Evolutionary conservation across 352 stramenopile genomes (phyloP), one percentile per base, ranked within the genome.

Genomic region (Globisporangium ultimum): DNA sequence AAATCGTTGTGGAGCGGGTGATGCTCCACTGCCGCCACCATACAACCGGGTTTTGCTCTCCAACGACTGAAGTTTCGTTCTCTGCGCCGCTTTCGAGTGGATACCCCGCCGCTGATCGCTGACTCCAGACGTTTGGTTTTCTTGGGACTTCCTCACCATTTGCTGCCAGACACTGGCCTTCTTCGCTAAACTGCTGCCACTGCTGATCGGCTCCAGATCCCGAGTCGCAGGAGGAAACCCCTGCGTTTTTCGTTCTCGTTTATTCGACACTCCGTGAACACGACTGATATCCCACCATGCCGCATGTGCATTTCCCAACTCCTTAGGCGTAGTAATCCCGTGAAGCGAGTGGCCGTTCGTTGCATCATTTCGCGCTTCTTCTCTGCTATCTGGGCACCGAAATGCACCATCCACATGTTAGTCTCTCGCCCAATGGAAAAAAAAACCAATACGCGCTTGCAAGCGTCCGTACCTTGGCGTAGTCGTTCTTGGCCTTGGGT

Each of bases 311-410:
- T 28, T 28, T 28, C 24, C 24, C 24, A 28, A 5, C 24, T 28
- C 24, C 24, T 28, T 28, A 2, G 24, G 24, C 5, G 24, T 28
- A 5, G 24, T 28, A 5, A 28, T 5, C 5, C 5, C 24, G 24
- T 5, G 24, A 28, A 28, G 24, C 24, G 24, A 28, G 5, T 5
- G 24, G 24, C 24, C 24, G 48, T 47, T 61, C 12, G 46, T 55
- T 28, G 36, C 3, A 28, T 64, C 64, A 21, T 64, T 63, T 7
- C 55, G 54, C 18, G 17, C 48, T 48, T 64, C 54, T 43, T 43
- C 38, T 50, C n/a, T 28, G 21, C 45, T 21, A 24, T 50, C 45
- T 50, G n/a, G 4, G 11, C 45, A 50, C 21, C 45, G 24, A 21
- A n/a, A 50, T 50, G 10, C 5, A 13, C 24, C 28, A 32, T 13